Base-by-base conservation (phyloP, 306 rosid species). In the Rubus parviflorus region DNA sequence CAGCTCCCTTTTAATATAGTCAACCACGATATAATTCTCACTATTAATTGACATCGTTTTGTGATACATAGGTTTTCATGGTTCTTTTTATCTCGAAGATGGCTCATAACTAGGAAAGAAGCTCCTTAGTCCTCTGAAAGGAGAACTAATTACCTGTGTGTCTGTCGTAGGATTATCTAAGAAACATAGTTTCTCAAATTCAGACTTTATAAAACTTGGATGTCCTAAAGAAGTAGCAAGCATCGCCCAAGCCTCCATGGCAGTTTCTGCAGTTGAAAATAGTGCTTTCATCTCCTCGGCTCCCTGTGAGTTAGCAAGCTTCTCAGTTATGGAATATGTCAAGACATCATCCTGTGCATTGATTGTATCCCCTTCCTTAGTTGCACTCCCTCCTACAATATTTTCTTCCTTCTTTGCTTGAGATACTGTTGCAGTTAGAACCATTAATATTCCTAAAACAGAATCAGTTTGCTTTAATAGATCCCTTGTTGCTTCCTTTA, bases 211-310 rank as follows among this genome's bases (percentile, higher is more conserved):
- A 78, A 94, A 94, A 85, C 97, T 92, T 65, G 97, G 92, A 54
- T 94, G 98, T 51, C 98, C 98, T 63, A 92, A 81, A 68, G 98
- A 92, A 64, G 92, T 89, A 51, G 95, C 96, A 64, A 94, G 97
- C 98, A 94, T 88, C 51, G 98, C 94, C 98, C 98, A 94, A 58
- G 98, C 98, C 86, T 94, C 98, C 85, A 94, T 78, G 61, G 98
- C 98, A 83, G 87, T 94, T 87, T 94, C 98, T 43, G 98, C 98
- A 68, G 92, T 88, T 79, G 89, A 88, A 78, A 94, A 94, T 62
- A 94, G 95, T 57, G 75, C 84, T 88, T 71, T 92, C 97, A 92
- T 94, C 83, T 94, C 98, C 81, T 89, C 89, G 48, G 89, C 86
- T 77, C 83, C 86, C 61, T 41, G 48, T 62, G 90, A 78, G 79